Percentiles rank a stretch among this genome's conserved stretches.
phyloP scores from a whole-genome alignment of 352 stramenopile genomes.

The Phytophthora fragariae region DNA sequence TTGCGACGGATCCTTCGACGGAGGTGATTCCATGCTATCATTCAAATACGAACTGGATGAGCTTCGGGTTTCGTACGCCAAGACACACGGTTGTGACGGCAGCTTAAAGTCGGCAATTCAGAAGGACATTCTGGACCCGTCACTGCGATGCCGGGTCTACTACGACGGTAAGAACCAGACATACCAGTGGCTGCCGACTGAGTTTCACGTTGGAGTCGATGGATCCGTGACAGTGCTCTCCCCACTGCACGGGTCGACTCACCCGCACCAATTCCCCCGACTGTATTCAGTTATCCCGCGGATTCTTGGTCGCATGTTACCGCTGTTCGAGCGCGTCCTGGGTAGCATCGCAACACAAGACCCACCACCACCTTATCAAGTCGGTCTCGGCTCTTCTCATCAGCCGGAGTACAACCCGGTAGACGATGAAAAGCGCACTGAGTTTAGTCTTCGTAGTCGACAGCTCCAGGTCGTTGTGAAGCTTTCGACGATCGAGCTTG shows the following conservation, averaged over 20 bases:
- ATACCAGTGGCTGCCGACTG: slow-evolving; percentile 29
- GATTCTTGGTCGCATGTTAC: slow-evolving; percentile 1
- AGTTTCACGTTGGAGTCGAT: slow-evolving; percentile 20
- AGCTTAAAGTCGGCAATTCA: not conserved
- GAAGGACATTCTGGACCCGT: slow-evolving; percentile 22
- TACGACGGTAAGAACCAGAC: not conserved
- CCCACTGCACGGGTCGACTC: slow-evolving; percentile 22
- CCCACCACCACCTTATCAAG: slow-evolving; percentile 2
- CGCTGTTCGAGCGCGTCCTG: slow-evolving; percentile 25
- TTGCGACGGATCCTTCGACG: not conserved
- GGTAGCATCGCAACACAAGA: slow-evolving; percentile 11
- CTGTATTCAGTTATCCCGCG: slow-evolving; percentile 9
- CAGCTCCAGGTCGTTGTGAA: slow-evolving; percentile 23
- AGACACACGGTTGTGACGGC: not conserved
- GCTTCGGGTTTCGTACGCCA: not conserved
- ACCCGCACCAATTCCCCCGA: slow-evolving; percentile 16
- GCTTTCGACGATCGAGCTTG: slow-evolving; percentile 16
- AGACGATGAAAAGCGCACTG: not conserved
- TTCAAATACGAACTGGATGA: slow-evolving; percentile 15
- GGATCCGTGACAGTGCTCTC: slow-evolving; percentile 7
- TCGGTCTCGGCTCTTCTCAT: slow-evolving; percentile 16
- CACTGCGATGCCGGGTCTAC: slow-evolving; percentile 16
- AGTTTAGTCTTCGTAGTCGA: slow-evolving; percentile 7
- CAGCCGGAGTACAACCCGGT: not conserved
- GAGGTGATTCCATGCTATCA: not conserved